A percentile compares a stretch with the other conserved stretches of the same genome.
Evolutionary conservation across 2,329 filamentous ascomycete genomes (phyloP).

Genomic region (Delphinella strobiligena): DNA sequence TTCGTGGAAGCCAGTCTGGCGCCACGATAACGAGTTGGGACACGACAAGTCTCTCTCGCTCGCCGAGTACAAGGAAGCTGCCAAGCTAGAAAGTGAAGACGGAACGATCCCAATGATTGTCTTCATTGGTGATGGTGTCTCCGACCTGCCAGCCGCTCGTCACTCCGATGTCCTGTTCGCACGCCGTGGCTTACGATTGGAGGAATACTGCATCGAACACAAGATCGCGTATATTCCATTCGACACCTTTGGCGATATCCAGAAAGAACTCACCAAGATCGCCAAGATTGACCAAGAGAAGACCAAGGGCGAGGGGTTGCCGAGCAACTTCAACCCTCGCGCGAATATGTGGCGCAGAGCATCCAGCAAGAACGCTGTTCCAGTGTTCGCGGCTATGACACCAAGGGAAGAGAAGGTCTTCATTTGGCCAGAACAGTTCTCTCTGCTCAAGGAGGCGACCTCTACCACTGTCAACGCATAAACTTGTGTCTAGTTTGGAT

Average conservation of each 20-base stretch:
- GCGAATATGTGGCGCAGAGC: constrained; percentile 57
- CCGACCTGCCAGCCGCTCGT: constrained; percentile 52
- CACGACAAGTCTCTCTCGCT: constrained; percentile 58
- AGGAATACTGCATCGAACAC: constrained; percentile 55
- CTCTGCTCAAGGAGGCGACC: constrained; percentile 8
- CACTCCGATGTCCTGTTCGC: constrained; percentile 59
- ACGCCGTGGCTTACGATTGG: constrained; percentile 49
- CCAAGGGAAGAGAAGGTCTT: constrained; percentile 52
- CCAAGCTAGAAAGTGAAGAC: constrained; percentile 43
- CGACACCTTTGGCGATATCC: constrained; percentile 55
- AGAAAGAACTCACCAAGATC: constrained; percentile 46
- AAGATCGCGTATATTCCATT: constrained; percentile 49
- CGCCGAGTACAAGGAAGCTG: constrained; percentile 45
- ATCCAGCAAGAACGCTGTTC: constrained; percentile 45
- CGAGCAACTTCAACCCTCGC: constrained; percentile 52
- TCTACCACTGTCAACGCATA: too few species aligned
- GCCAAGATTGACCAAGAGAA: constrained; percentile 47
- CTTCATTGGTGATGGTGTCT: constrained; percentile 60
- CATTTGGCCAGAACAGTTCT: constrained; percentile 48
- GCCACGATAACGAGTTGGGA: constrained; percentile 51
- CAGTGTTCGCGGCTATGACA: constrained; percentile 37
- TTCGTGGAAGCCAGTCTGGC: constrained; percentile 55
- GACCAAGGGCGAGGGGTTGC: constrained; percentile 48
- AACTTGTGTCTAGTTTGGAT: too few species aligned
- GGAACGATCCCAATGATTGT: constrained; percentile 54